Conservation (phyloP, 441 rosid species). For the Francoa sonchifolia region DNA sequence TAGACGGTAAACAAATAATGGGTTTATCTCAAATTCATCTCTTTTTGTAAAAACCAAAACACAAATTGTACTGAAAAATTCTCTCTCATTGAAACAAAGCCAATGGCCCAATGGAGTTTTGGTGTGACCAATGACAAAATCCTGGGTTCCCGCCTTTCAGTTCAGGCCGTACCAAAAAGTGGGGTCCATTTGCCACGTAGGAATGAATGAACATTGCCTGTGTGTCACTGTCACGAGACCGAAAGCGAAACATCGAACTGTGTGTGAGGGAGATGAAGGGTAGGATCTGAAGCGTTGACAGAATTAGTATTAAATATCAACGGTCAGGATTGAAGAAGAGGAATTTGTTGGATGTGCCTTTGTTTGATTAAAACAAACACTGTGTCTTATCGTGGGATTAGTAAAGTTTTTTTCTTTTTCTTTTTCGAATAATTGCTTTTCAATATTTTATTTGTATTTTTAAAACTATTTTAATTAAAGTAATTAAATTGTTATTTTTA, state of each 20-base stretch:
- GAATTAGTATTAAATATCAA: too few species aligned
- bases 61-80: too few species aligned
- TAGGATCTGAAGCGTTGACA: conserved; percentile 26
- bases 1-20: too few species aligned
- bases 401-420: conserved; percentile 19
- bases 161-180: conserved; percentile 5
- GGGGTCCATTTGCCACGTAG: conserved; percentile 35
- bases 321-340: conserved; percentile 11
- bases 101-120: not conserved
- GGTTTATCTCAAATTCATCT: too few species aligned
- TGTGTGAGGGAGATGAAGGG: conserved; percentile 15
- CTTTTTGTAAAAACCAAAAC: too few species aligned
- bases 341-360: conserved; percentile 25
- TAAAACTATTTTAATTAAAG: not conserved
- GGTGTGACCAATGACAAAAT: conserved; percentile 17
- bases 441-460: not conserved
- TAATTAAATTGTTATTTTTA: not conserved
- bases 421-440: conserved; percentile 27
- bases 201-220: conserved; percentile 10
- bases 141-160: conserved; percentile 34
- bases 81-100: not conserved
- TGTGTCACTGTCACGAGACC: conserved; percentile 50
- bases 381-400: conserved; percentile 30
- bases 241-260: conserved; percentile 47
- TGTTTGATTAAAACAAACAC: conserved; percentile 6